Evolutionary conservation across 331 rosid genomes (phyloP).

Genomic region (Erythrophleum ivorense): DNA sequence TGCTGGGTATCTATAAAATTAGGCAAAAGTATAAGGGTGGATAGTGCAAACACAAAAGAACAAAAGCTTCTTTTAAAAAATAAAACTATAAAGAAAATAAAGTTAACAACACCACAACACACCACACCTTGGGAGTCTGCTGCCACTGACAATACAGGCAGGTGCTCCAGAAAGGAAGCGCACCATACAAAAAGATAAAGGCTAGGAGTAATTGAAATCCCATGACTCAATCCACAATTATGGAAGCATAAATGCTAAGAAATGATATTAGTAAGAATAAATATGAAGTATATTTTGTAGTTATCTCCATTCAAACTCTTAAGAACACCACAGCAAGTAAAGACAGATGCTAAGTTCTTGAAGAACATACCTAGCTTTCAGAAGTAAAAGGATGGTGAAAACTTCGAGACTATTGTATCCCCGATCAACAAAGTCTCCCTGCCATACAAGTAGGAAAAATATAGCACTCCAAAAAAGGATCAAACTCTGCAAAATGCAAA

Average conservation of each 20-base stretch:
- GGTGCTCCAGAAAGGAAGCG: not conserved
- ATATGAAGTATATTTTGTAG: not conserved
- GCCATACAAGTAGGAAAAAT: constrained; percentile 42
- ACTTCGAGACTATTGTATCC: constrained; percentile 99
- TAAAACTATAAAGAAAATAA: too few species aligned
- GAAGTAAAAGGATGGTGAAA: constrained; percentile 95
- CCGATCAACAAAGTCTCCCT: constrained; percentile 99
- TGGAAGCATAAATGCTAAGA: not conserved
- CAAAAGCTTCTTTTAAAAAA: too few species aligned
- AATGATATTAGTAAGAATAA: not conserved
- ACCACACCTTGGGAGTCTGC: too few species aligned
- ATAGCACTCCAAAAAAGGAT: not conserved
- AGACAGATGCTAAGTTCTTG: constrained; percentile 24
- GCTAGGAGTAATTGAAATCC: not conserved
- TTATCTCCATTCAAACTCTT: not conserved
- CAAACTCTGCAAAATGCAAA: not conserved
- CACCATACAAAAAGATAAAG: not conserved
- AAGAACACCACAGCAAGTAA: constrained; percentile 22
- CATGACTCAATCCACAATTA: not conserved
- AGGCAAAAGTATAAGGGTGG: constrained; percentile 2
- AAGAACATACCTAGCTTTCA: constrained; percentile 82
- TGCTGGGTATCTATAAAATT: constrained; percentile 82
- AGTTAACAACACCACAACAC: too few species aligned
- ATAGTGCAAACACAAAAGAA: too few species aligned
- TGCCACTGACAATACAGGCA: not conserved